Evolutionary conservation across 805 yeast genomes (phyloP).

Genomic region (Candida manassasensis): DNA sequence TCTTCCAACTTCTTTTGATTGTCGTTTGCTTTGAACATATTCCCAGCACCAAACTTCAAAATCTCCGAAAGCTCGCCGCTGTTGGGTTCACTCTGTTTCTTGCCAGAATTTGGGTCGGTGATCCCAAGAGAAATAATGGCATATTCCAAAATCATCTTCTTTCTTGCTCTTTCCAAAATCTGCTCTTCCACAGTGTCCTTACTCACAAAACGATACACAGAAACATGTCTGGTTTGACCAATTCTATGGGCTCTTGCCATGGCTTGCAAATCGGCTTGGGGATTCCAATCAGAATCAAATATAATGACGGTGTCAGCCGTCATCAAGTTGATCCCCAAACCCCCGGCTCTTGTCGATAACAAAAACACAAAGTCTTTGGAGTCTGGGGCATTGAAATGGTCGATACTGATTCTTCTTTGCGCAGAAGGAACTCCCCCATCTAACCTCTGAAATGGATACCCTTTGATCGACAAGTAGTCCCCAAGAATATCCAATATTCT

Average conservation of each 20-base stretch:
- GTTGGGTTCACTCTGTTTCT: slow-evolving; percentile 62
- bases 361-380: slow-evolving; percentile 88
- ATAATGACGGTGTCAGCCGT: slow-evolving; percentile 98
- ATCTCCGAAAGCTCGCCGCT: slow-evolving; percentile 86
- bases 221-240: slow-evolving; percentile 98
- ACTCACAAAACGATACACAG: slow-evolving; percentile 95
- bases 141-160: slow-evolving; percentile 96
- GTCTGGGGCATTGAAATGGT: slow-evolving; percentile 91
- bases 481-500: slow-evolving; percentile 92
- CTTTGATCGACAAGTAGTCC: slow-evolving; percentile 84
- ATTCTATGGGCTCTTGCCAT: slow-evolving; percentile 99
- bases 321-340: slow-evolving; percentile 96
- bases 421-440: slow-evolving; percentile 97
- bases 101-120: slow-evolving; percentile 61
- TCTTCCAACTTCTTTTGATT: slow-evolving; percentile 95
- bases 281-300: slow-evolving; percentile 98
- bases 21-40: slow-evolving; percentile 93
- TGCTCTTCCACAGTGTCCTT: slow-evolving; percentile 98
- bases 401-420: slow-evolving; percentile 90
- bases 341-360: slow-evolving; percentile 96
- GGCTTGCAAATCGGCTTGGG: slow-evolving; percentile 98
- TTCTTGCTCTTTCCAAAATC: slow-evolving; percentile 91
- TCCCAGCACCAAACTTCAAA: slow-evolving; percentile 96
- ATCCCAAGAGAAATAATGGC: slow-evolving; percentile 96
- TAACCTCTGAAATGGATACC: slow-evolving; percentile 82